Conservation (phyloP, 108 stramenopile genomes). For the Schizochytrium sp. region DNA sequence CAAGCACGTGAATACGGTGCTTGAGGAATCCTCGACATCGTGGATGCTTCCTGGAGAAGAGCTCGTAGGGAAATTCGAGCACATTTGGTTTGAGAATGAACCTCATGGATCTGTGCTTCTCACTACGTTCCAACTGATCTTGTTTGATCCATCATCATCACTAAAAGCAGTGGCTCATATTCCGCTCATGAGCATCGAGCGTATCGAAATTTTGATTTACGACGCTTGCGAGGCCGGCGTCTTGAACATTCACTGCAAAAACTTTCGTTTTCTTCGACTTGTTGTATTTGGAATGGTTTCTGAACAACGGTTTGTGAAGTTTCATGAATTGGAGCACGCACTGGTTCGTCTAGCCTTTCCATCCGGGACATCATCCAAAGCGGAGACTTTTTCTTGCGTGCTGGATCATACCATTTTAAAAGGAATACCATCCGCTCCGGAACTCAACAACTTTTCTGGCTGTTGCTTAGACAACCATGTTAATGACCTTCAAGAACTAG, state of each 20-base stretch:
- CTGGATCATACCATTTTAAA: not conserved
- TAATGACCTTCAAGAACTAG: not conserved
- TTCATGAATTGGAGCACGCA: slow-evolving; percentile 51
- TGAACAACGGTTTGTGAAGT: slow-evolving; percentile 9
- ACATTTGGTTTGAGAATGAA: slow-evolving; percentile 34
- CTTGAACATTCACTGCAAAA: slow-evolving; percentile 45
- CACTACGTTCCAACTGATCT: slow-evolving; percentile 20
- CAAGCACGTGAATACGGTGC: not conserved
- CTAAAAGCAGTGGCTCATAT: not conserved
- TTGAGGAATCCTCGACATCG: not conserved
- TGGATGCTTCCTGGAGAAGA: slow-evolving; percentile 57
- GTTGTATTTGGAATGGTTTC: slow-evolving; percentile 48
- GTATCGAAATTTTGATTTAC: slow-evolving; percentile 19
- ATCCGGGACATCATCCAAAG: not conserved
- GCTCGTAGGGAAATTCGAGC: slow-evolving; percentile 10
- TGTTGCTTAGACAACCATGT: slow-evolving; percentile 16
- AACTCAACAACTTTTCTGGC: not conserved
- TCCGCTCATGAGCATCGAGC: slow-evolving; percentile 56
- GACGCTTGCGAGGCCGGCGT: slow-evolving; percentile 42
- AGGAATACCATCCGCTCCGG: not conserved
- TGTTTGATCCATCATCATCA: not conserved
- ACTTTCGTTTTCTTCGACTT: slow-evolving; percentile 40
- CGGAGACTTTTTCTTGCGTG: not conserved
- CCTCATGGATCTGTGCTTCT: not conserved
- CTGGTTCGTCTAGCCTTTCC: slow-evolving; percentile 49